These are phyloP conservation scores for Helotiales sp. DNA, from an alignment of 2,329 filamentous ascomycete genomes.

Conservation along the genomic window DNA sequence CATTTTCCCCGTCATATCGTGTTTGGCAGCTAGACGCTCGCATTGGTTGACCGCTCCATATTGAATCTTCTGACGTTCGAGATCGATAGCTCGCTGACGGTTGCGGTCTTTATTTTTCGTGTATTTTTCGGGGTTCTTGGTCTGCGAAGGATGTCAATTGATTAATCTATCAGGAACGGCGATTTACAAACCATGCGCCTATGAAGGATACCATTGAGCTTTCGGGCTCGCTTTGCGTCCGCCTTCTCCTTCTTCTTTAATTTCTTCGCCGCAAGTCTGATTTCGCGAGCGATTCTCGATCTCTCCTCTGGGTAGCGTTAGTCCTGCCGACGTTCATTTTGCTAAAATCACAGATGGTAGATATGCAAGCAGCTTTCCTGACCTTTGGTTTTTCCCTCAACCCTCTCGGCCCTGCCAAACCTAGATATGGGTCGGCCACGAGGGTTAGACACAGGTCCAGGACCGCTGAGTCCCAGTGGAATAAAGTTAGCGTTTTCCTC, in stretches of 20 bases:
- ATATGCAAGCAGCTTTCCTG: not conserved
- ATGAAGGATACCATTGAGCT: slow-evolving; percentile 27
- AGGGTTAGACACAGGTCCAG: not conserved
- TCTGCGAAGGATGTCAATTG: slow-evolving; percentile 22
- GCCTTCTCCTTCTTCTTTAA: slow-evolving; percentile 31
- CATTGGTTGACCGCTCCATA: slow-evolving; percentile 33
- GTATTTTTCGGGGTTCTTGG: slow-evolving; percentile 36
- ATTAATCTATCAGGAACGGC: not conserved
- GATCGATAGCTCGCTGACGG: slow-evolving; percentile 31
- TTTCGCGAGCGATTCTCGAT: slow-evolving; percentile 24
- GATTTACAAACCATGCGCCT: slow-evolving; percentile 21
- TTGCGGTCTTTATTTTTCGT: slow-evolving; percentile 38
- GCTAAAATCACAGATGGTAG: not conserved
- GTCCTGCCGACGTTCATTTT: not conserved
- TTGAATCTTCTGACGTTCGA: slow-evolving; percentile 34
- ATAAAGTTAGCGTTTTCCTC: slow-evolving; percentile 18
- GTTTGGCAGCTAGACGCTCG: slow-evolving; percentile 32
- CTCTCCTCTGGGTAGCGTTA: slow-evolving; percentile 21
- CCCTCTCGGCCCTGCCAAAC: too few species aligned
- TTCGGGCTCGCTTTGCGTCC: slow-evolving; percentile 29
- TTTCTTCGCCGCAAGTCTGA: slow-evolving; percentile 25
- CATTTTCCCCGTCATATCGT: slow-evolving; percentile 34
- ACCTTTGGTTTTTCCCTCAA: slow-evolving; percentile 15
- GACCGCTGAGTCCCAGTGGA: slow-evolving; percentile 6
- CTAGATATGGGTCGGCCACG: too few species aligned